Evolutionary conservation across 2,329 filamentous ascomycete genomes (phyloP), one percentile per base, ranked within the genome.

Genomic region (Talaromyces sp.): DNA sequence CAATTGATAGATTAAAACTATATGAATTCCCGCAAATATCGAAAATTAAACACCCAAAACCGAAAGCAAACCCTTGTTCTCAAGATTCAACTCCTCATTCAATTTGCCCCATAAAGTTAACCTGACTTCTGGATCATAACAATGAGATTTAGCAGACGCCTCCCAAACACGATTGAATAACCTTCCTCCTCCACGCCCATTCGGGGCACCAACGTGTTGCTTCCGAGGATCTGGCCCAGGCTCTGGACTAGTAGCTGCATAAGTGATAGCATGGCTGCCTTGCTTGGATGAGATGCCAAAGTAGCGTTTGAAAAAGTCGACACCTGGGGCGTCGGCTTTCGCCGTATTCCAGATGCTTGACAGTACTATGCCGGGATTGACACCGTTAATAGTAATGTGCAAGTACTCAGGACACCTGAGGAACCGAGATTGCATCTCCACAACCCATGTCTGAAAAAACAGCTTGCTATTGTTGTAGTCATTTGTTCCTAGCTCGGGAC

Each of bases 101-200:
- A 51, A 13, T 27, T 54, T 51, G 3, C 3, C 36, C 51, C 51
- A 54, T n/a, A 54, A 8, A 11, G 27, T 46, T 14, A 29, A 39
- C 9, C 51, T 51, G 29, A 47, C 51, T 17, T 46, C 29, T 8
- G 14, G 13, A 13, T 54, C 42, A 17, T 41, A 13, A 51, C 41
- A 54, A 24, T 19, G 6, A 3, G 36, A 45, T 37, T 42, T 51
- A 4, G 41, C 24, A 24, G 20, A 9, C 3, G 22, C 47, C 4
- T 46, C 47, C 51, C 51, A 51, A 22, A 54, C 40, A 8, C 51
- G 51, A 47, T 54, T 54, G 35, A 54, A 45, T 40, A 50, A 54
- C 13, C 41, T 54, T 14, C 51, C 51, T 8, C 51, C 51, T 3
- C 41, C 51, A 6, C 30, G 22, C 10, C 51, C 46, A 30, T 11